These are phyloP conservation scores for Heritiera littoralis DNA, from an alignment of 345 rosid genomes.

Conservation along the genomic window DNA sequence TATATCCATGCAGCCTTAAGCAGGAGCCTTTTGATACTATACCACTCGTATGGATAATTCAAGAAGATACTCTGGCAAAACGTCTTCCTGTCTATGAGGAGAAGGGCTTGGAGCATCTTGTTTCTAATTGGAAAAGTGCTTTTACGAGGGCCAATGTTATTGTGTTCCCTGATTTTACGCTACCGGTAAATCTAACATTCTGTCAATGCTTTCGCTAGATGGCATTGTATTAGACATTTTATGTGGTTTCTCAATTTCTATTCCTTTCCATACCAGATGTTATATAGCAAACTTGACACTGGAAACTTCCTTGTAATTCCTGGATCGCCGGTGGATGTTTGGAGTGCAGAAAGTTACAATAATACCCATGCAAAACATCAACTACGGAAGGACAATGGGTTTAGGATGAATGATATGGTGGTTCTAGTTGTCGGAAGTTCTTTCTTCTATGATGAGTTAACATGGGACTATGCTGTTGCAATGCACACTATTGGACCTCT, in stretches of 20 bases:
- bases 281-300: conserved; percentile 85
- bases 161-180: conserved; percentile 76
- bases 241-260: conserved; percentile 36
- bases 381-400: conserved; percentile 61
- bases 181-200: conserved; percentile 60
- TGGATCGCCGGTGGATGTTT: conserved; percentile 87
- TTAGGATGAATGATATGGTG: conserved; percentile 63
- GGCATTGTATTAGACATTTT: conserved; percentile 23
- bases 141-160: conserved; percentile 76
- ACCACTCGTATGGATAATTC: conserved; percentile 92
- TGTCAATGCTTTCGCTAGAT: conserved; percentile 4
- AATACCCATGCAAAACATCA: conserved; percentile 59
- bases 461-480: conserved; percentile 87
- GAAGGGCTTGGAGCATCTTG: conserved; percentile 60
- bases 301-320: conserved; percentile 97
- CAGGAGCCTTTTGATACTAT: conserved; percentile 93
- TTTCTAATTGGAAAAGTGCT: conserved; percentile 71
- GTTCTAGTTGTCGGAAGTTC: conserved; percentile 85
- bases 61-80: conserved; percentile 82
- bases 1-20: conserved; percentile 93
- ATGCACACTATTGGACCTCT: conserved; percentile 81
- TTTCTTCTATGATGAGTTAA: conserved; percentile 68
- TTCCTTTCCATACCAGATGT: conserved; percentile 64
- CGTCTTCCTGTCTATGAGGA: conserved; percentile 66
- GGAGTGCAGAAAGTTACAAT: conserved; percentile 81